Conservation (phyloP, 1,139 yeast species). For the Blastobotrys serpentis region DNA sequence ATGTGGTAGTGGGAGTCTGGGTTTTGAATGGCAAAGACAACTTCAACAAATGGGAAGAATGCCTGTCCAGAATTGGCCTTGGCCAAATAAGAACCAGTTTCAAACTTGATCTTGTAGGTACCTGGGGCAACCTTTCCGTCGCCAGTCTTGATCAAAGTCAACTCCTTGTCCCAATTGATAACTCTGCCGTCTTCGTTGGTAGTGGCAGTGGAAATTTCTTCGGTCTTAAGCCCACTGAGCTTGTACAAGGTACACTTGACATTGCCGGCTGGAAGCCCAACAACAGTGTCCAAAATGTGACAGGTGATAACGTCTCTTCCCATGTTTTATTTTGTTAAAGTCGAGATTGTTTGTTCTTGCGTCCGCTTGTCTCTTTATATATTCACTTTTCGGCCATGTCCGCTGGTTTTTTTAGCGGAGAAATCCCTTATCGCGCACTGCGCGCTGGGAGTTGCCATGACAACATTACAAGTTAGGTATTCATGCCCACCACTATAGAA, state of each 20-base stretch:
- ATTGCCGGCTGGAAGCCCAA: constrained; percentile 72
- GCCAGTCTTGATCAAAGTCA: constrained; percentile 30
- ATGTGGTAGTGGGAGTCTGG: constrained; percentile 83
- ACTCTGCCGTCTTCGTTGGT: constrained; percentile 82
- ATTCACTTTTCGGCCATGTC: constrained; percentile 6
- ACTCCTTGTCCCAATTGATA: constrained; percentile 53
- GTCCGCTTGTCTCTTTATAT: not conserved
- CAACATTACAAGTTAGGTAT: not conserved
- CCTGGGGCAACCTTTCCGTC: constrained; percentile 52
- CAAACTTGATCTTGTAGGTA: constrained; percentile 68
- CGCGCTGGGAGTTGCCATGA: not conserved
- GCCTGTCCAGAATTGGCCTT: constrained; percentile 35
- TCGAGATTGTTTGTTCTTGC: not conserved
- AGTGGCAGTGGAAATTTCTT: constrained; percentile 50
- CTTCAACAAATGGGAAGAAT: constrained; percentile 84
- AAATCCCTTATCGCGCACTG: not conserved
- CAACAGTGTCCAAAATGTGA: constrained; percentile 81
- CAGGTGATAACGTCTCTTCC: constrained; percentile 65
- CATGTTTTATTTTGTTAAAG: constrained; percentile 13
- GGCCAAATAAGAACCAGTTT: constrained; percentile 64
- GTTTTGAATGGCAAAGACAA: constrained; percentile 59
- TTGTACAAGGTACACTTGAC: constrained; percentile 45
- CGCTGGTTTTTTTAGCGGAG: constrained; percentile 1
- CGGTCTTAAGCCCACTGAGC: constrained; percentile 30
- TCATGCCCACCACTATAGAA: too few species aligned